These are phyloP conservation scores for Blastobotrys peoriensis DNA, from an alignment of 805 yeast species.

Conservation along the genomic window DNA sequence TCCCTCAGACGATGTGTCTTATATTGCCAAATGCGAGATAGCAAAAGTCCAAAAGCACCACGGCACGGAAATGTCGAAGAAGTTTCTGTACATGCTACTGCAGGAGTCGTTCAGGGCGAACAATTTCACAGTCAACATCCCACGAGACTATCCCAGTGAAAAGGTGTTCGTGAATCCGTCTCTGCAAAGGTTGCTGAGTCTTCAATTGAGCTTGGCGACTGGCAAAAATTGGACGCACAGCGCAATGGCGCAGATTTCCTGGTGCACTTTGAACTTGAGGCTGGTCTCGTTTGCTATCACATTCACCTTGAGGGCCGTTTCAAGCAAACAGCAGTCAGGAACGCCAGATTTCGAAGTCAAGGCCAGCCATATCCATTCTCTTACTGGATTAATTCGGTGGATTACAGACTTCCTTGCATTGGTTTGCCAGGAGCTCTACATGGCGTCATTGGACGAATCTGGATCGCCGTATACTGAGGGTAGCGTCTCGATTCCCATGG, in stretches of 20 bases:
- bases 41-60: neutral
- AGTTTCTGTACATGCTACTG: conserved; percentile 40
- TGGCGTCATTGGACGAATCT: conserved; percentile 18
- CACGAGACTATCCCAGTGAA: conserved; percentile 65
- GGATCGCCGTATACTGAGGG: conserved; percentile 3
- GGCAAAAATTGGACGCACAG: conserved; percentile 40
- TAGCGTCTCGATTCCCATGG: conserved; percentile 23
- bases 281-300: conserved; percentile 67
- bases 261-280: conserved; percentile 62
- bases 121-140: conserved; percentile 62
- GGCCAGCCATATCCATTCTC: conserved; percentile 24
- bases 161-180: conserved; percentile 71
- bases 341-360: conserved; percentile 23
- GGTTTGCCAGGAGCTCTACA: conserved; percentile 58
- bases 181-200: conserved; percentile 60
- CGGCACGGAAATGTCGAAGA: conserved; percentile 21
- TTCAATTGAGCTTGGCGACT: conserved; percentile 63
- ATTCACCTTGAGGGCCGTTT: conserved; percentile 48
- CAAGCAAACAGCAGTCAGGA: conserved; percentile 10
- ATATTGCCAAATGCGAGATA: conserved; percentile 47
- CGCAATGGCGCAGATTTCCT: conserved; percentile 45
- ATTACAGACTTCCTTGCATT: conserved; percentile 69
- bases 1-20: conserved; percentile 64
- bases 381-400: conserved; percentile 82
- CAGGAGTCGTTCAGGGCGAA: conserved; percentile 72